phyloP scores from a whole-genome alignment of 768 basidiomycete species.

The Tephrocybe sp. region DNA sequence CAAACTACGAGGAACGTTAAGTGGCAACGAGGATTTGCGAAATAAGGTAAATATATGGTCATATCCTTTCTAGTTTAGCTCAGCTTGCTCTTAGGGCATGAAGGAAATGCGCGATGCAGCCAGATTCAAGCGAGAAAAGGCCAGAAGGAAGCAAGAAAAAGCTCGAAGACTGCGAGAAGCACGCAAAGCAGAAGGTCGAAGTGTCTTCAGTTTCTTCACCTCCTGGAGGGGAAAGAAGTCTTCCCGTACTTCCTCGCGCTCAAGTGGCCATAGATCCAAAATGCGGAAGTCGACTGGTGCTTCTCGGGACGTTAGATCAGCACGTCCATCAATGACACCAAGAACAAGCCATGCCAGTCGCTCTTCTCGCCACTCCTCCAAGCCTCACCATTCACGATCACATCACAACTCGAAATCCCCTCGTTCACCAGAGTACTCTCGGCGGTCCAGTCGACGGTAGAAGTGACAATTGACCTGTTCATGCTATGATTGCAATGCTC shows the following conservation, averaged over 20 bases:
- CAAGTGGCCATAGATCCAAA: conserved; percentile 8
- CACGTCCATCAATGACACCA: conserved; percentile 10
- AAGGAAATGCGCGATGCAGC: conserved; percentile 64
- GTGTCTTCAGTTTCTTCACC: conserved; percentile 21
- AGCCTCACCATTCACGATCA: conserved; percentile 1
- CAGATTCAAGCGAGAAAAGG: conserved; percentile 7
- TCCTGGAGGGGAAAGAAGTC: conserved; percentile 14
- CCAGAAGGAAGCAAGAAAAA: conserved; percentile 8
- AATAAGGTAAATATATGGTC: conserved; percentile 34
- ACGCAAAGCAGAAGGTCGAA: conserved; percentile 14
- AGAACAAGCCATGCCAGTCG: conserved; percentile 12
- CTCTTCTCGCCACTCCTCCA: not conserved
- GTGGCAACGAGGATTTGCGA: conserved; percentile 59
- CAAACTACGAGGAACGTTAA: conserved; percentile 73
- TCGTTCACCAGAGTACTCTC: conserved; percentile 10
- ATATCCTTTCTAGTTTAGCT: conserved; percentile 1
- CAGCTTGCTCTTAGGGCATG: conserved; percentile 46
- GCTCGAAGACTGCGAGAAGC: too few relatives aligned
- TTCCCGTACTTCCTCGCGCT: conserved; percentile 12
- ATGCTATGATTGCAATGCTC: too few relatives aligned
- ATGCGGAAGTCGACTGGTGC: conserved; percentile 9
- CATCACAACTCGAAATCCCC: not conserved
- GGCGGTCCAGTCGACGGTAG: conserved; percentile 12
- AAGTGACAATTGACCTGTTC: not conserved
- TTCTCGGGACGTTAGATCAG: conserved; percentile 11